Percentiles rank a stretch among this genome's conserved stretches.
These are phyloP conservation scores for Boletus reticulatus DNA, from an alignment of 768 basidiomycete genomes.

Conservation along the genomic window DNA sequence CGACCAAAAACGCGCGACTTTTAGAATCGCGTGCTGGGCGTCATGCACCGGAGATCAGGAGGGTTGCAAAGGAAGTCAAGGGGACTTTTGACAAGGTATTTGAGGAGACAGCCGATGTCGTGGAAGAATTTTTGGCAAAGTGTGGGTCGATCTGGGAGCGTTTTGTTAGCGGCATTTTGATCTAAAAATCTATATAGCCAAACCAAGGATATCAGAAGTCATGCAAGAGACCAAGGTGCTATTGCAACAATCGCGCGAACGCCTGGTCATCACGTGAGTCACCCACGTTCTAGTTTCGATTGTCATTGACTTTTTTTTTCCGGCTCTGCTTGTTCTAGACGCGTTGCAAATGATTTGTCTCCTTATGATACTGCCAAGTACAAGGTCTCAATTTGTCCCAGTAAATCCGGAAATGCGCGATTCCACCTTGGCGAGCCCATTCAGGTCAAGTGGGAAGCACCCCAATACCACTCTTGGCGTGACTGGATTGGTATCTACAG, in stretches of 20 bases:
- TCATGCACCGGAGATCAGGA: slow-evolving; percentile 79
- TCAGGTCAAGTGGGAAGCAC: slow-evolving; percentile 82
- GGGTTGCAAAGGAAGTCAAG: slow-evolving; percentile 87
- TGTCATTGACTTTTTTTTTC: neutral
- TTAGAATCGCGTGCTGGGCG: slow-evolving; percentile 75
- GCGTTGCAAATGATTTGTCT: slow-evolving; percentile 79
- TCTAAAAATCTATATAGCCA: slow-evolving; percentile 49
- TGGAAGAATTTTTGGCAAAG: slow-evolving; percentile 91
- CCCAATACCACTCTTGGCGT: slow-evolving; percentile 77
- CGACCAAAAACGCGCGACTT: slow-evolving; percentile 74
- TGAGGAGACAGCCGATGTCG: slow-evolving; percentile 87
- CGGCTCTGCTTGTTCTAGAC: slow-evolving; percentile 38
- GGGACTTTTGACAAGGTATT: slow-evolving; percentile 96
- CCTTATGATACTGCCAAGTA: slow-evolving; percentile 81
- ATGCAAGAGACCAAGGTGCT: slow-evolving; percentile 91
- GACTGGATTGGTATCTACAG: slow-evolving; percentile 97
- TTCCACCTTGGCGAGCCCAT: slow-evolving; percentile 95
- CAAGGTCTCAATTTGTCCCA: slow-evolving; percentile 57
- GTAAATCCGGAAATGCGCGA: slow-evolving; percentile 47
- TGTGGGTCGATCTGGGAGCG: slow-evolving; percentile 49
- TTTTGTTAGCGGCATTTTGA: neutral
- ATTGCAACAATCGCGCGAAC: slow-evolving; percentile 87
- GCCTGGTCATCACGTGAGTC: slow-evolving; percentile 86
- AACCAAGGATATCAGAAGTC: slow-evolving; percentile 83
- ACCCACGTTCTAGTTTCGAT: neutral